phyloP scores from a whole-genome alignment of 108 stramenopile genomes.

The Nannochloropsis oceanica region DNA sequence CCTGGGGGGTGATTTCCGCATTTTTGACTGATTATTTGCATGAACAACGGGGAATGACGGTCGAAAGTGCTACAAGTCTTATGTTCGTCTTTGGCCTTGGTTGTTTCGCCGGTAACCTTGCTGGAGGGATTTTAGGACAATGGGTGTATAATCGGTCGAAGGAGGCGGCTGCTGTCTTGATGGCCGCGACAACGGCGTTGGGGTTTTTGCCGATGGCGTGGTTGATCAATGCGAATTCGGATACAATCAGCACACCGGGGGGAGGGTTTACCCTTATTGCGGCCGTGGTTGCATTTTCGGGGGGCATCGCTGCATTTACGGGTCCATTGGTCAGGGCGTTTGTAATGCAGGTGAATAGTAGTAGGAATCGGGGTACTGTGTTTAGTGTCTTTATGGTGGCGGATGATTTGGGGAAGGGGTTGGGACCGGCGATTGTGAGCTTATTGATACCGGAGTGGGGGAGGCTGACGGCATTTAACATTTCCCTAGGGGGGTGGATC shows the following conservation, averaged over 20 bases:
- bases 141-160: slow-evolving; percentile 14
- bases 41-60: slow-evolving; percentile 17
- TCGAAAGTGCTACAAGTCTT: slow-evolving; percentile 9
- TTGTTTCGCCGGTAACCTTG: slow-evolving; percentile 7
- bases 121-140: slow-evolving; percentile 25
- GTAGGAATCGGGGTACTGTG: slow-evolving; percentile 18
- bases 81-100: slow-evolving; percentile 17
- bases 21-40: slow-evolving; percentile 30
- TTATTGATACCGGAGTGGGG: background rate
- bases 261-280: background rate
- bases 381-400: slow-evolving; percentile 28
- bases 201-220: background rate
- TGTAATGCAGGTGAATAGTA: background rate
- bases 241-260: background rate
- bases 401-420: slow-evolving; percentile 31
- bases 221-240: background rate
- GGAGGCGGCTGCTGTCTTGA: background rate
- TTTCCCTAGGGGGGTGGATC: background rate
- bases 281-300: background rate
- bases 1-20: slow-evolving; percentile 29
- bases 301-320: background rate
- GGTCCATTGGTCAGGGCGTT: background rate
- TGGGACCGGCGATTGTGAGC: slow-evolving; percentile 20
- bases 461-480: slow-evolving; percentile 2
- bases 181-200: background rate